Base-by-base conservation (phyloP, 2,329 filamentous ascomycete species). In the Xylaria arbuscula region DNA sequence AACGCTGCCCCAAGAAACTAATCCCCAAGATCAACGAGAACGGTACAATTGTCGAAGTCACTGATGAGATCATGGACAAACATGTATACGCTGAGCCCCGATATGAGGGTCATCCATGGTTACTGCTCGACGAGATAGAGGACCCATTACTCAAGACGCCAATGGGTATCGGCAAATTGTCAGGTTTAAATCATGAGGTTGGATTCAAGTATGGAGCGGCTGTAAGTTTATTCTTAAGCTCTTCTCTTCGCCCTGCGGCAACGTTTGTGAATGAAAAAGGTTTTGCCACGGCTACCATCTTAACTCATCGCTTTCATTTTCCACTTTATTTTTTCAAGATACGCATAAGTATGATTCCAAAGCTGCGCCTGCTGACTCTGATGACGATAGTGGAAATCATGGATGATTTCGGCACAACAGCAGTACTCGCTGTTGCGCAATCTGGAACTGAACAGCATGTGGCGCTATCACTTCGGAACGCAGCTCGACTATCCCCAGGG, bases 351-450 rank as follows among this genome's bases (percentile, higher is more conserved):
- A n/a, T n/a, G n/a, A n/a, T 28, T 28, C 28, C 5, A 28, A 28
- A 5, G 28, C 28, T 28, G 10, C 28, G 4, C 2, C 22, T 34
- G 32, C 56, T 67, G 7, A 68, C 36, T 19, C 8, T 3, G 17
- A 38, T 22, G 24, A 1, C 4, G n/a, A 8, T 28, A 68, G 6
- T 80, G 83, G 77, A 77, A 75, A 1, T 80, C 84, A 38, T 88
- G 86, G 86, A 83, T 82, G 47, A 81, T 87, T 51, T 83, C 80
- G 10, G 81, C 83, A 8, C 83, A 85, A 71, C 78, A 83, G 68
- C 83, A 85, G 70, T 84, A 81, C 71, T 84, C 82, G 38, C 78
- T 85, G 50, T 79, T 88, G 11, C 80, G 85, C 28, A 85, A 87
- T 64, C 79, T 88, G 1, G 85, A 87, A 72, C 76, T 79, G 28